Conservation (phyloP, 2,329 filamentous ascomycete genomes). For the Pseudogymnoascus sp. region DNA sequence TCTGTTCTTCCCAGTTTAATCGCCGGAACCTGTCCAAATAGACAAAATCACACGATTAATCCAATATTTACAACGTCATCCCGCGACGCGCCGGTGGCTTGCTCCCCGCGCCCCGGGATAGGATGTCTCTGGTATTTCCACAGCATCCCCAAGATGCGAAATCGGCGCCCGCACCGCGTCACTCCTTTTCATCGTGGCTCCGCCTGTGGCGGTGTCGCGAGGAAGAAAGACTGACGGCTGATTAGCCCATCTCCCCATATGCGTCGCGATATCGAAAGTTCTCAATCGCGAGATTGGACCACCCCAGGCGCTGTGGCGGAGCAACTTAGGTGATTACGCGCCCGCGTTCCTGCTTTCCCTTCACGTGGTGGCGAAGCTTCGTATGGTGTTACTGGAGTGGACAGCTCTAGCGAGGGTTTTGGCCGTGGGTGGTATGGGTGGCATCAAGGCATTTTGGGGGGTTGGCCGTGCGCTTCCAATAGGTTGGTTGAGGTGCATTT, state of each 20-base stretch:
- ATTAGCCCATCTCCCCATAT: not conserved
- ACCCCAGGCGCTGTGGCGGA: not conserved
- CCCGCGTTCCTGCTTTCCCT: not conserved
- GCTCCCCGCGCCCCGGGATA: not conserved
- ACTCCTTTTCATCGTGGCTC: not conserved
- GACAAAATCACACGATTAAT: not conserved
- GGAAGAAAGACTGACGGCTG: not conserved
- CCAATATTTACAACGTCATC: not conserved
- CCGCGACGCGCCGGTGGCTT: not conserved
- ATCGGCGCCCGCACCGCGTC: not conserved
- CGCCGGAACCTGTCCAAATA: not conserved
- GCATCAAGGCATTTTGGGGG: not conserved
- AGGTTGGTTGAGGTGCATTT: not conserved
- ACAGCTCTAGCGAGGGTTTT: not conserved
- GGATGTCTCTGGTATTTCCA: not conserved
- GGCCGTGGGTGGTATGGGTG: not conserved
- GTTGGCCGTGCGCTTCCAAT: not conserved
- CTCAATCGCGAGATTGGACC: not conserved
- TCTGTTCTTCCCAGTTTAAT: not conserved
- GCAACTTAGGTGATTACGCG: not conserved
- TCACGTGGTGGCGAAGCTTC: slow-evolving; percentile 1
- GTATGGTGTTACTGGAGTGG: not conserved
- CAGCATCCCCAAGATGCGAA: not conserved
- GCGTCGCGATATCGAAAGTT: no score
- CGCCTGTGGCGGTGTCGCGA: not conserved